Evolutionary conservation across 352 stramenopile genomes (phyloP).

Genomic region (Phytophthora aleatoria): DNA sequence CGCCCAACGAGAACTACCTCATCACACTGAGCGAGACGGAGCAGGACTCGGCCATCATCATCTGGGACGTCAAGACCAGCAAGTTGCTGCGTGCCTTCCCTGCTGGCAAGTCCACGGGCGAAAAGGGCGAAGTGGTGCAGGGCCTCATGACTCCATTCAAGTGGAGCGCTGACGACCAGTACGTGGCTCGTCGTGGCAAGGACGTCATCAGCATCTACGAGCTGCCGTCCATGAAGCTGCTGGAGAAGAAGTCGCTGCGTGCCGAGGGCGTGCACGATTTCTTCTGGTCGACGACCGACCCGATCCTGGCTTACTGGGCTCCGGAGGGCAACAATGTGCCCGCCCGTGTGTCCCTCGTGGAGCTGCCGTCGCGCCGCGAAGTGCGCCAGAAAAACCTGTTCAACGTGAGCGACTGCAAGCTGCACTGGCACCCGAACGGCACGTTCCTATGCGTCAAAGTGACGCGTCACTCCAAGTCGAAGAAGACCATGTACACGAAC

Average conservation of each 20-base stretch:
- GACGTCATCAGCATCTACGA: slow-evolving; percentile 95
- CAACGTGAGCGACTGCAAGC: slow-evolving; percentile 95
- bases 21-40: slow-evolving; percentile 96
- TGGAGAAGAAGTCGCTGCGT: slow-evolving; percentile 97
- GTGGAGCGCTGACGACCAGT: slow-evolving; percentile 96
- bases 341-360: slow-evolving; percentile 96
- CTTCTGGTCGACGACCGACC: slow-evolving; percentile 96
- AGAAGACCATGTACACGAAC: slow-evolving; percentile 99
- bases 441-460: slow-evolving; percentile 93
- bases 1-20: slow-evolving; percentile 96
- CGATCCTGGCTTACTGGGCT: slow-evolving; percentile 97
- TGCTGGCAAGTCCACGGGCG: slow-evolving; percentile 77
- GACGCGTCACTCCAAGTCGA: slow-evolving; percentile 90
- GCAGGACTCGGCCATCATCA: slow-evolving; percentile 94
- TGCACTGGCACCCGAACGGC: slow-evolving; percentile 97
- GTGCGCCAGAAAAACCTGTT: slow-evolving; percentile 99
- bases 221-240: slow-evolving; percentile 95
- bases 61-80: slow-evolving; percentile 95
- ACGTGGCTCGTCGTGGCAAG: slow-evolving; percentile 94
- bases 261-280: slow-evolving; percentile 97
- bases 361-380: slow-evolving; percentile 94
- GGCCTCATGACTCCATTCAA: slow-evolving; percentile 91
- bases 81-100: slow-evolving; percentile 87
- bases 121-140: slow-evolving; percentile 77
- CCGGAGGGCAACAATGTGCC: slow-evolving; percentile 95